Evolutionary conservation across 331 rosid genomes (phyloP).

Genomic region (Erythrophleum ivorense): DNA sequence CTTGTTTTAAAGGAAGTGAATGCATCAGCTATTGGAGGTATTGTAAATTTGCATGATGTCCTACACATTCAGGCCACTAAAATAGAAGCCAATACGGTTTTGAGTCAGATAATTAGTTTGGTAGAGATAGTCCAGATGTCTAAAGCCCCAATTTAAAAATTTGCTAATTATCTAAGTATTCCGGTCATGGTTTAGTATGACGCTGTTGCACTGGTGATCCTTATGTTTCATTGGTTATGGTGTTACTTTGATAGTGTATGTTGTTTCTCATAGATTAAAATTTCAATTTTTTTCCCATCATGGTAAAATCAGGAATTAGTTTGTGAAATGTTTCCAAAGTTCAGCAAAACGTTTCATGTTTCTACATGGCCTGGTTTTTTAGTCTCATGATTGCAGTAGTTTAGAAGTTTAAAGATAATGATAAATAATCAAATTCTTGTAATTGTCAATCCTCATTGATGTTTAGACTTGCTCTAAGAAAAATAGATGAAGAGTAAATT

Average conservation of each 20-base stretch:
- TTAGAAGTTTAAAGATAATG: neutral
- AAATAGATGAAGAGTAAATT: too few relatives aligned
- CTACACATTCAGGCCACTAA: constrained; percentile 80
- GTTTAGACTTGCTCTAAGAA: neutral
- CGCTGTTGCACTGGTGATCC: constrained; percentile 16
- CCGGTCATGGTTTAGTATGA: constrained; percentile 29
- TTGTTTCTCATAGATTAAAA: neutral
- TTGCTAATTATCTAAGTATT: constrained; percentile 94
- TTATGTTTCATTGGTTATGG: neutral
- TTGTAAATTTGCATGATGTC: constrained; percentile 85
- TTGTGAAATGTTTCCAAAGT: too few relatives aligned
- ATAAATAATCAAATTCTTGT: constrained; percentile 23
- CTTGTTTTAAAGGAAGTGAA: constrained; percentile 78
- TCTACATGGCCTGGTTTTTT: neutral
- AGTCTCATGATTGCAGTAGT: too few relatives aligned
- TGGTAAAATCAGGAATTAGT: too few relatives aligned
- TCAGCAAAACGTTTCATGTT: too few relatives aligned
- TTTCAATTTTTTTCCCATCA: neutral
- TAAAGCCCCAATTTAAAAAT: constrained; percentile 98
- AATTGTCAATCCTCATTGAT: constrained; percentile 3
- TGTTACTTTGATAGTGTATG: constrained; percentile 25
- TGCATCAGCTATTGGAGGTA: constrained; percentile 83
- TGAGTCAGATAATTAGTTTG: constrained; percentile 92
- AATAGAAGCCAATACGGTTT: constrained; percentile 87
- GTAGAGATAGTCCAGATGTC: constrained; percentile 99